phyloP scores from a whole-genome alignment of 805 yeast species.

The Saccharomycopsis sp. region DNA sequence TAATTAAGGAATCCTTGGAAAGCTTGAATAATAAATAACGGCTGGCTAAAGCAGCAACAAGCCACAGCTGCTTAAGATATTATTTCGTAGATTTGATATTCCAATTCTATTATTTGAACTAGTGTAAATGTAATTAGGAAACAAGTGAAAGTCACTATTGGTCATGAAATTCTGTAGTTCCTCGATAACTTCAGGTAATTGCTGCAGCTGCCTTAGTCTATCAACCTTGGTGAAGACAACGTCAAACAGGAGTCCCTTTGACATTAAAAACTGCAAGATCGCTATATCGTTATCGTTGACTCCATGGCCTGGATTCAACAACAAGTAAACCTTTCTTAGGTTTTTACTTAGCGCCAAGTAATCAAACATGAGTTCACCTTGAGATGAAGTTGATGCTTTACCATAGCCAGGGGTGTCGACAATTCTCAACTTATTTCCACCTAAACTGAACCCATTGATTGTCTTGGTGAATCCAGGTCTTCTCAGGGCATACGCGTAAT shows the following conservation, averaged over 20 bases:
- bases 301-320: constrained; percentile 57
- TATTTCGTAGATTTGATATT: constrained; percentile 16
- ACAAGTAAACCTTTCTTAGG: constrained; percentile 51
- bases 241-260: constrained; percentile 61
- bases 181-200: constrained; percentile 27
- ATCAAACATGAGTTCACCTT: constrained; percentile 62
- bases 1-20: constrained; percentile 81
- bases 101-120: constrained; percentile 16
- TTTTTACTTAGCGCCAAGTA: constrained; percentile 51
- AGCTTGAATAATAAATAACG: constrained; percentile 24
- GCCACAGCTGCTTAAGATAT: constrained; percentile 18
- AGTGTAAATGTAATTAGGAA: constrained; percentile 19
- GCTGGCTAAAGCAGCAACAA: constrained; percentile 1
- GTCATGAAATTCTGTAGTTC: constrained; percentile 34
- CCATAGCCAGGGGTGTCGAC: constrained; percentile 95
- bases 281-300: constrained; percentile 46
- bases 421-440: constrained; percentile 55
- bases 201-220: constrained; percentile 29
- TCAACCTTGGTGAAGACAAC: constrained; percentile 76
- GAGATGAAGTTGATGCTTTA: constrained; percentile 50
- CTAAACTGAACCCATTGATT: constrained; percentile 56
- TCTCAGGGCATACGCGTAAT: constrained; percentile 47
- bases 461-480: constrained; percentile 54
- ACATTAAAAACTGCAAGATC: constrained; percentile 43
- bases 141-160: constrained; percentile 26